Evolutionary conservation across 1,139 yeast genomes (phyloP).

Genomic region (Magnusiomyces suaveolens): DNA sequence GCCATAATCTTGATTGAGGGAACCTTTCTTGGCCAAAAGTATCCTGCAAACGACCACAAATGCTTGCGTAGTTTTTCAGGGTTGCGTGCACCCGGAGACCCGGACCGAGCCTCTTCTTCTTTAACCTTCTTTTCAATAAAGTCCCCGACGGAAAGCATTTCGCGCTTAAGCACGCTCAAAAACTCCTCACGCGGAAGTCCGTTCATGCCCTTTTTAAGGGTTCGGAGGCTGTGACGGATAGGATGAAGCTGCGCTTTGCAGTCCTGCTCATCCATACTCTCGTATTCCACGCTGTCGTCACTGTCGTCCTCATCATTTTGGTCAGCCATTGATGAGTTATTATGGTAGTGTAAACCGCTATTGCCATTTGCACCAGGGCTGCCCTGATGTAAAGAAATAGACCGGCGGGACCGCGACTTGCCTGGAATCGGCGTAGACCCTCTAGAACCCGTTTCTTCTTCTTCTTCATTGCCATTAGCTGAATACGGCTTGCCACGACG

Average conservation of each 20-base stretch:
- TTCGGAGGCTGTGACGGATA: slow-evolving; percentile 62
- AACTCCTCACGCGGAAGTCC: slow-evolving; percentile 81
- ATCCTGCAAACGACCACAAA: slow-evolving; percentile 83
- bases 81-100: slow-evolving; percentile 24
- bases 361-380: not conserved
- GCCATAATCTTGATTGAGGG: slow-evolving; percentile 62
- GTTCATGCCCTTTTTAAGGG: slow-evolving; percentile 66
- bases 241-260: slow-evolving; percentile 62
- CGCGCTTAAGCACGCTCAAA: slow-evolving; percentile 65
- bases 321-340: slow-evolving; percentile 2
- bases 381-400: not conserved
- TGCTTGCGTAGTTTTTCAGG: slow-evolving; percentile 48
- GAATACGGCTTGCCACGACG: not conserved
- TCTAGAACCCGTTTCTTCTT: not conserved
- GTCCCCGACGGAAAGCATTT: slow-evolving; percentile 71
- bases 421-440: slow-evolving; percentile 1
- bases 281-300: slow-evolving; percentile 53
- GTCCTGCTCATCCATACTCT: slow-evolving; percentile 68
- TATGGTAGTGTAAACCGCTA: not conserved
- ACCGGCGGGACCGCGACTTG: not conserved
- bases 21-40: slow-evolving; percentile 89
- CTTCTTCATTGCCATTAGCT: not conserved
- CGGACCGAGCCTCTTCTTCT: slow-evolving; percentile 13
- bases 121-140: slow-evolving; percentile 42
- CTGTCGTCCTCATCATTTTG: slow-evolving; percentile 3